phyloP scores from a whole-genome alignment of 768 basidiomycete genomes.

The Amyloporia xantha region DNA sequence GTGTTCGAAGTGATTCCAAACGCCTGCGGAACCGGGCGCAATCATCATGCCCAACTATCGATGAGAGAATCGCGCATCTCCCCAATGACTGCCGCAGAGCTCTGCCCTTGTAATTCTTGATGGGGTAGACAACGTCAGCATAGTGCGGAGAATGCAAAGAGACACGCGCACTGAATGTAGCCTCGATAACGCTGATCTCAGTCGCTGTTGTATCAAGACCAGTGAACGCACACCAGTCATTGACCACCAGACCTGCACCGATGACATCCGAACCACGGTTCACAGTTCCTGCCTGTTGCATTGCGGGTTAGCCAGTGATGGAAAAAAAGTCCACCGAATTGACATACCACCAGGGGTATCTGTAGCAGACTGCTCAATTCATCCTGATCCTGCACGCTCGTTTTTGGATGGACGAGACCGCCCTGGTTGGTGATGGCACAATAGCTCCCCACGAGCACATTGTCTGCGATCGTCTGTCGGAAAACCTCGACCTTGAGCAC shows the following conservation, averaged over 20 bases:
- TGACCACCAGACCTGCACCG: conserved; percentile 95
- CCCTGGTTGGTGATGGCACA: conserved; percentile 96
- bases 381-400: conserved; percentile 95
- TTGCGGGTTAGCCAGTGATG: no score
- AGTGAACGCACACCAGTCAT: conserved; percentile 99
- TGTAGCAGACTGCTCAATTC: conserved; percentile 92
- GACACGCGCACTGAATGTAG: conserved; percentile 79
- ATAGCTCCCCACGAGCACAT: conserved; percentile 95
- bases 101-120: conserved; percentile 52
- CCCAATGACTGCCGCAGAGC: conserved; percentile 45
- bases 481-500: conserved; percentile 99
- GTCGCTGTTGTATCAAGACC: conserved; percentile 99
- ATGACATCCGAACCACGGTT: conserved; percentile 98
- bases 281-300: conserved; percentile 91
- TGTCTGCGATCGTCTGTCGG: conserved; percentile 93
- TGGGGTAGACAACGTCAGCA: conserved; percentile 3
- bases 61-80: conserved; percentile 57
- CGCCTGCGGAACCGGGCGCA: not conserved
- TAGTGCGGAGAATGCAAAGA: conserved; percentile 2
- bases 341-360: conserved; percentile 78
- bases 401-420: conserved; percentile 96
- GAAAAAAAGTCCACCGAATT: no score
- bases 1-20: not conserved
- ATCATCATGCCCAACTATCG: conserved; percentile 76
- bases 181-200: conserved; percentile 97